Percentiles rank a stretch among this genome's conserved stretches.
Evolutionary conservation across 768 basidiomycete genomes (phyloP).

Genomic region (Collybia nuda): DNA sequence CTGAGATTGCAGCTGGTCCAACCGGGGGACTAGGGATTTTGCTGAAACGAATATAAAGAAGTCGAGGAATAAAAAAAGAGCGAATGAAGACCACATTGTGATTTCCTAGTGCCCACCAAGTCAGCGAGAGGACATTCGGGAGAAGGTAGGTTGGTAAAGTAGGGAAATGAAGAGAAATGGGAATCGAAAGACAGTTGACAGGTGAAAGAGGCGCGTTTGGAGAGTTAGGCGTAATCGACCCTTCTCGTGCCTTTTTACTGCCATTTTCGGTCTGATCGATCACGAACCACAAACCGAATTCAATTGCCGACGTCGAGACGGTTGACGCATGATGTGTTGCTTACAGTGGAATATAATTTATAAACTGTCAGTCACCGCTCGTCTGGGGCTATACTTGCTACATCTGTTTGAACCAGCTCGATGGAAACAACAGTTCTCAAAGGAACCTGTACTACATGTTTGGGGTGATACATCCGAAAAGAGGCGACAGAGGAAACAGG

Average conservation of each 20-base stretch:
- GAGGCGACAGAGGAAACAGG: slow-evolving; percentile 12
- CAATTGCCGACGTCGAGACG: too few relatives aligned
- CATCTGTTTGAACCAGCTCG: neutral
- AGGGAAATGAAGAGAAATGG: neutral
- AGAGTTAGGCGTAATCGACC: neutral
- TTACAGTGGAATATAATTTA: too few relatives aligned
- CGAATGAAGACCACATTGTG: slow-evolving; percentile 12
- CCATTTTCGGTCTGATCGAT: too few relatives aligned
- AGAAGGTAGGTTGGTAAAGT: neutral
- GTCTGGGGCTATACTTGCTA: neutral
- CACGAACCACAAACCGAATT: too few relatives aligned
- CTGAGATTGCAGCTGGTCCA: slow-evolving; percentile 15
- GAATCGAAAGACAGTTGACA: neutral
- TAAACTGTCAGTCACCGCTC: too few relatives aligned
- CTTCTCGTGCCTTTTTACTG: neutral
- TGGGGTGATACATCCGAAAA: slow-evolving; percentile 36
- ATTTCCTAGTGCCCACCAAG: neutral
- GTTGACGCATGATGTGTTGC: too few relatives aligned
- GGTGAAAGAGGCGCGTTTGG: neutral
- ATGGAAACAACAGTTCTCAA: slow-evolving; percentile 19
- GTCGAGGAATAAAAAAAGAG: slow-evolving; percentile 5
- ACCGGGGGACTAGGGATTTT: slow-evolving; percentile 18
- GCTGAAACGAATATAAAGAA: slow-evolving; percentile 15
- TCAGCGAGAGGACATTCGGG: slow-evolving; percentile 14
- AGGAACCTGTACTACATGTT: slow-evolving; percentile 23